phyloP scores from a whole-genome alignment of 164 flowering plant species.

The Piper longum region DNA sequence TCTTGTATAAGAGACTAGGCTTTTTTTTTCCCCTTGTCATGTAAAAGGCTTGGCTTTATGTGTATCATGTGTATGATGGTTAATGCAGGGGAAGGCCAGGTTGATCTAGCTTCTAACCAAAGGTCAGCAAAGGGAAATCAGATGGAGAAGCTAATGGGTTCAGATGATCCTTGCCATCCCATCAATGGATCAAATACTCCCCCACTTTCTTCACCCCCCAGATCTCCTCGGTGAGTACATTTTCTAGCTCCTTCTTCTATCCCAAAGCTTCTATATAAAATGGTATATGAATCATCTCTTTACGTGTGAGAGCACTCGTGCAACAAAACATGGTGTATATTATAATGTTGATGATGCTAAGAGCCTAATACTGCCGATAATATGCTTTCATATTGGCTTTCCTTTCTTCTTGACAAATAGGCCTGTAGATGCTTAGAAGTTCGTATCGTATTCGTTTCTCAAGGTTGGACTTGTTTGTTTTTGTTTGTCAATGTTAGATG shows the following conservation, averaged over 20 bases:
- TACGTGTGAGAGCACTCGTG: neutral
- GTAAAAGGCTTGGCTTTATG: conserved; percentile 18
- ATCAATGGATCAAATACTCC: conserved; percentile 9
- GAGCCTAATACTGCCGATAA: neutral
- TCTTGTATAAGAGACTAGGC: conserved; percentile 12
- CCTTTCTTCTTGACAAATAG: neutral
- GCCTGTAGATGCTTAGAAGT: neutral
- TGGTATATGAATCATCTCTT: neutral
- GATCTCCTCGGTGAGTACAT: conserved; percentile 24
- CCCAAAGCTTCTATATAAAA: neutral
- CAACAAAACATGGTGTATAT: neutral
- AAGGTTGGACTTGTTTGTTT: conserved; percentile 7
- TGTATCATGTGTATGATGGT: conserved; percentile 14
- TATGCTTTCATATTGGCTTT: neutral
- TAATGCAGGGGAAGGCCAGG: conserved; percentile 44
- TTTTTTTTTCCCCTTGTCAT: no score
- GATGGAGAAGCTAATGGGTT: conserved; percentile 21
- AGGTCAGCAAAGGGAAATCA: conserved; percentile 16
- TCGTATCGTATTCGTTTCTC: neutral
- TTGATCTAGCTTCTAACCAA: conserved; percentile 24
- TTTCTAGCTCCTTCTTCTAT: neutral
- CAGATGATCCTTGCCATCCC: conserved; percentile 14
- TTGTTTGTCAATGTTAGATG: neutral
- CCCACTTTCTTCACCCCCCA: conserved; percentile 9
- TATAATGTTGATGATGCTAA: no score